A percentile compares a stretch with the other conserved stretches of the same genome.
Evolutionary conservation across 768 basidiomycete genomes (phyloP).

Genomic region (Tricholomella constricta): DNA sequence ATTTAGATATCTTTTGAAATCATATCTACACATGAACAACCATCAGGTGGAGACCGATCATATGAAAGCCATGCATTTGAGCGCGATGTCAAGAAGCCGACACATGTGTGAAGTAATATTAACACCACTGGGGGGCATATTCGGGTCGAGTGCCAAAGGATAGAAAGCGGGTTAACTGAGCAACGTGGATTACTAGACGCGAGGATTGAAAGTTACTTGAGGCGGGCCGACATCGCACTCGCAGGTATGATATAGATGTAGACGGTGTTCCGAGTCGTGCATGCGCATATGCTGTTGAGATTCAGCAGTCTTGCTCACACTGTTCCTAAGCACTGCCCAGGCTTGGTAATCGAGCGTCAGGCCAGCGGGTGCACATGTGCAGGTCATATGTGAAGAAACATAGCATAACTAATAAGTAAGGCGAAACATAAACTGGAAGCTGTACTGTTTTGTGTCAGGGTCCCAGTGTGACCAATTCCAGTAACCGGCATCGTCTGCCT

Average conservation of each 20-base stretch:
- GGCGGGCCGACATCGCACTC: background rate
- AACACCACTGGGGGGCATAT: background rate
- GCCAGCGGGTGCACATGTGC: conserved; percentile 24
- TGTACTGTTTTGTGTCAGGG: conserved; percentile 97
- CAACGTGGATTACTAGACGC: background rate
- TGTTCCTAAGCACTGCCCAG: conserved; percentile 13
- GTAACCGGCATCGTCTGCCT: conserved; percentile 84
- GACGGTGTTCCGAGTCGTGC: too few species aligned
- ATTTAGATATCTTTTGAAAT: background rate
- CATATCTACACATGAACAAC: background rate
- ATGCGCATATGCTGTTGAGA: conserved; percentile 1
- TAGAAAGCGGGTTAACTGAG: background rate
- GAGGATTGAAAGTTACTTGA: background rate
- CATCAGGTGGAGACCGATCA: conserved; percentile 2
- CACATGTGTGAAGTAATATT: background rate
- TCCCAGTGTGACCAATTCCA: conserved; percentile 99
- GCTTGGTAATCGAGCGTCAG: conserved; percentile 21
- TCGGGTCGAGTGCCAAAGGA: background rate
- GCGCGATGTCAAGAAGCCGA: background rate
- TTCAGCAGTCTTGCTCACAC: conserved; percentile 6
- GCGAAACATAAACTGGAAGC: conserved; percentile 97
- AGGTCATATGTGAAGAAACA: conserved; percentile 12
- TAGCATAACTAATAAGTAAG: conserved; percentile 38
- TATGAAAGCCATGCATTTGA: background rate
- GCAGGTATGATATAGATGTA: too few species aligned